A percentile compares a stretch with the other conserved stretches of the same genome.
Conservation (phyloP, 257 asterid genomes). For the Lavandula angustifolia region DNA sequence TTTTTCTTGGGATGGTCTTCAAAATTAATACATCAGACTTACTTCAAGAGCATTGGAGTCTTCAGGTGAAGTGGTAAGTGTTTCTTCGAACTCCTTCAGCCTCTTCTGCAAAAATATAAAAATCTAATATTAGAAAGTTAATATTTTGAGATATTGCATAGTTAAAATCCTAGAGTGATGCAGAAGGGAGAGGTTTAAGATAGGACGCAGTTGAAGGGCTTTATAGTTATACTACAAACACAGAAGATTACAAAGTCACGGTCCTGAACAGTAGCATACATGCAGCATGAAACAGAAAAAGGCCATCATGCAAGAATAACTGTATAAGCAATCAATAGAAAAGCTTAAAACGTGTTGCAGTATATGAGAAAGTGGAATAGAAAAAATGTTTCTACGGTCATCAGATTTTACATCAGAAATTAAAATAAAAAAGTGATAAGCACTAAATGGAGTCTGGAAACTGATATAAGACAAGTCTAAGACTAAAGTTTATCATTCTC, state of each 20-base stretch:
- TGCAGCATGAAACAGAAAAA: constrained; percentile 12
- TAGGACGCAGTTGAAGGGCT: constrained; percentile 24
- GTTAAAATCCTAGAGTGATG: constrained; percentile 8
- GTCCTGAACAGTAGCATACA: neutral
- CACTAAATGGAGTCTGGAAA: constrained; percentile 26
- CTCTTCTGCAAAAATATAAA: constrained; percentile 57
- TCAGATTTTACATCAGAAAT: constrained; percentile 12
- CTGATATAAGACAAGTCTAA: constrained; percentile 10
- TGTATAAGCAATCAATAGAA: neutral
- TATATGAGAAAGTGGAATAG: constrained; percentile 18
- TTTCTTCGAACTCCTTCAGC: constrained; percentile 73
- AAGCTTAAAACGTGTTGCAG: constrained; percentile 11
- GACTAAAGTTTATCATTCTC: constrained; percentile 28
- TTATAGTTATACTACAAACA: constrained; percentile 11
- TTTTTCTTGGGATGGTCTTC: constrained; percentile 16
- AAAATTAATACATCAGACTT: constrained; percentile 38
- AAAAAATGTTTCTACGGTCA: neutral
- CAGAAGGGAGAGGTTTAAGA: constrained; percentile 2
- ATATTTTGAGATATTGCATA: constrained; percentile 22
- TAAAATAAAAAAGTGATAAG: constrained; percentile 8
- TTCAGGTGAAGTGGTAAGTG: constrained; percentile 62
- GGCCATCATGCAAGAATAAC: constrained; percentile 14
- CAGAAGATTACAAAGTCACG: constrained; percentile 20
- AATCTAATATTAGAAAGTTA: constrained; percentile 20
- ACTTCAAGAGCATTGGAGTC: constrained; percentile 88